Conservation (phyloP, 768 basidiomycete genomes). For the Mycena vulgaris region DNA sequence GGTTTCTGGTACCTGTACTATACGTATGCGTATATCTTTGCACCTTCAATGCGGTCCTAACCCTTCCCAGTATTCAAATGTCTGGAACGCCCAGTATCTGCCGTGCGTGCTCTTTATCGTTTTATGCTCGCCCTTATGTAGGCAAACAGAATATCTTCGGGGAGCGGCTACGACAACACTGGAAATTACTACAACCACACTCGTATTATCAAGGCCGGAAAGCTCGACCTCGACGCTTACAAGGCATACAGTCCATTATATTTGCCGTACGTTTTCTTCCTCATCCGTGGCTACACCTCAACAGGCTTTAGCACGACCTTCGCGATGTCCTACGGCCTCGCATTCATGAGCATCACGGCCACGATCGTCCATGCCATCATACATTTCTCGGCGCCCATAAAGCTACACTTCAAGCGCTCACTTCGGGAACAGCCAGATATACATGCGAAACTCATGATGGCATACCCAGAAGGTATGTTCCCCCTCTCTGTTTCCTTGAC, state of each 20-base stretch:
- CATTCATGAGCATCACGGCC: slow-evolving; percentile 77
- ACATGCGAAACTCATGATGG: slow-evolving; percentile 72
- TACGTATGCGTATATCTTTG: slow-evolving; percentile 51
- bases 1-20: slow-evolving; percentile 66
- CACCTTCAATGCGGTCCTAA: slow-evolving; percentile 30
- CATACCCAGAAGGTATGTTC: slow-evolving; percentile 62
- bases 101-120: slow-evolving; percentile 57
- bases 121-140: slow-evolving; percentile 39
- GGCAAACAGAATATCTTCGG: slow-evolving; percentile 59
- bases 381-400: slow-evolving; percentile 72
- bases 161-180: slow-evolving; percentile 72
- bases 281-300: not conserved
- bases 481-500: not conserved
- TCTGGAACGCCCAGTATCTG: slow-evolving; percentile 72
- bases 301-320: slow-evolving; percentile 62
- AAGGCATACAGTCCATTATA: slow-evolving; percentile 63
- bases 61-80: slow-evolving; percentile 61
- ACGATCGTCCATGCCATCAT: slow-evolving; percentile 68
- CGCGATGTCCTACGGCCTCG: slow-evolving; percentile 69
- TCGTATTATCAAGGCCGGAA: slow-evolving; percentile 58
- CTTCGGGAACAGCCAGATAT: slow-evolving; percentile 72
- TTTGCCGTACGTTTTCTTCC: slow-evolving; percentile 54
- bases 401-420: slow-evolving; percentile 64
- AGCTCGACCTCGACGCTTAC: slow-evolving; percentile 62
- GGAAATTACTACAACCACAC: slow-evolving; percentile 62